These are phyloP conservation scores for Pogostemon cablin DNA, from an alignment of 257 asterid species.

Conservation along the genomic window DNA sequence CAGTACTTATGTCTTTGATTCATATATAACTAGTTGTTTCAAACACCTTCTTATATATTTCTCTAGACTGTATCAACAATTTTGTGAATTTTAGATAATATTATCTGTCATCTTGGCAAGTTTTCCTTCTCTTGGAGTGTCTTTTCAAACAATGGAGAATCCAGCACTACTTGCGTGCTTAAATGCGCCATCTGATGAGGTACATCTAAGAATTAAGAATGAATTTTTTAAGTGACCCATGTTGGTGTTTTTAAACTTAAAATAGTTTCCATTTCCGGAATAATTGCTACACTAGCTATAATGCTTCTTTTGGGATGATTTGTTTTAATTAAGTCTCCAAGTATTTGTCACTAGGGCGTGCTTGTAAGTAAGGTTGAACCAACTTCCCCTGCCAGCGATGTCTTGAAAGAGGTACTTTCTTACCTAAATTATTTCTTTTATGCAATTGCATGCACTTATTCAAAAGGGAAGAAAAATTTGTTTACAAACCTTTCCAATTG, in stretches of 20 bases:
- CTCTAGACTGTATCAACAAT: no score
- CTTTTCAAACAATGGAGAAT: conserved; percentile 93
- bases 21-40: no score
- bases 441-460: no score
- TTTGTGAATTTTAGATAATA: no score
- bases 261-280: neutral
- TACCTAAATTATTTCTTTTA: neutral
- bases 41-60: no score
- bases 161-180: conserved; percentile 93
- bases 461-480: neutral
- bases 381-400: conserved; percentile 67
- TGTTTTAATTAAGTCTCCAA: conserved; percentile 17
- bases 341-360: conserved; percentile 61
- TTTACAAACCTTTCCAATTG: conserved; percentile 7
- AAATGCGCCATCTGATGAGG: conserved; percentile 87
- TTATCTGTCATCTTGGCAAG: conserved; percentile 43
- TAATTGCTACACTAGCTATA: neutral
- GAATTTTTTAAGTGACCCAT: no score
- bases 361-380: conserved; percentile 82
- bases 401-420: conserved; percentile 68
- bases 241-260: no score
- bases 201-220: conserved; percentile 24
- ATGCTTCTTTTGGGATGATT: conserved; percentile 22
- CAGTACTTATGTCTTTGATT: no score
- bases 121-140: conserved; percentile 90